Percentiles rank a stretch among this genome's conserved stretches.
Evolutionary conservation across 768 basidiomycete genomes (phyloP).

Genomic region (Suillus brevipes): DNA sequence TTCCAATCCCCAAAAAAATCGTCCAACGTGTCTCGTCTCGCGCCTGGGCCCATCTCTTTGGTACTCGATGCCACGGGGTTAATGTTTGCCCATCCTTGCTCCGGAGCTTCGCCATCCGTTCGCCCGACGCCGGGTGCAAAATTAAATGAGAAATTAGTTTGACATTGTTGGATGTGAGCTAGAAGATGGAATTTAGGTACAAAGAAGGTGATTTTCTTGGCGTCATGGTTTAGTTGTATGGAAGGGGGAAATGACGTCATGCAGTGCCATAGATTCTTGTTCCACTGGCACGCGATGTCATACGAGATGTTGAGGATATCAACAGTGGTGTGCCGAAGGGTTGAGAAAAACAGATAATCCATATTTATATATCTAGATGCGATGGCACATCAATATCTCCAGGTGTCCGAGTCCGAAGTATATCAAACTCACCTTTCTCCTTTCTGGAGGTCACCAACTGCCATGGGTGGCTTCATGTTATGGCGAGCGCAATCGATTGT

Average conservation of each 20-base stretch:
- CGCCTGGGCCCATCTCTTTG: slow-evolving; percentile 35
- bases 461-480: slow-evolving; percentile 15
- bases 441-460: slow-evolving; percentile 19
- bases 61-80: slow-evolving; percentile 32
- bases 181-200: slow-evolving; percentile 39
- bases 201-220: slow-evolving; percentile 12
- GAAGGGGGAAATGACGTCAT: background rate
- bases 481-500: slow-evolving; percentile 14
- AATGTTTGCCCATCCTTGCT: slow-evolving; percentile 35
- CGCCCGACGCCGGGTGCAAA: slow-evolving; percentile 27
- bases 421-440: slow-evolving; percentile 14
- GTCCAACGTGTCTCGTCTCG: slow-evolving; percentile 35
- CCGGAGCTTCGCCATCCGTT: slow-evolving; percentile 38
- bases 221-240: background rate
- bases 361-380: slow-evolving; percentile 19
- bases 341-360: slow-evolving; percentile 8
- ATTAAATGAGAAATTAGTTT: slow-evolving; percentile 28
- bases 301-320: too few species aligned
- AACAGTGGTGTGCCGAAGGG: too few species aligned
- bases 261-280: background rate
- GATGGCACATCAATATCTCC: background rate
- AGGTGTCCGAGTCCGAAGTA: background rate
- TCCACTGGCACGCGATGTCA: slow-evolving; percentile 12
- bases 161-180: slow-evolving; percentile 30
- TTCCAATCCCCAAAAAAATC: slow-evolving; percentile 34